Percentiles rank a stretch among this genome's conserved stretches.
These are phyloP conservation scores for Fagopyrum tataricum DNA, from an alignment of 148 eudicot species.

Conservation along the genomic window DNA sequence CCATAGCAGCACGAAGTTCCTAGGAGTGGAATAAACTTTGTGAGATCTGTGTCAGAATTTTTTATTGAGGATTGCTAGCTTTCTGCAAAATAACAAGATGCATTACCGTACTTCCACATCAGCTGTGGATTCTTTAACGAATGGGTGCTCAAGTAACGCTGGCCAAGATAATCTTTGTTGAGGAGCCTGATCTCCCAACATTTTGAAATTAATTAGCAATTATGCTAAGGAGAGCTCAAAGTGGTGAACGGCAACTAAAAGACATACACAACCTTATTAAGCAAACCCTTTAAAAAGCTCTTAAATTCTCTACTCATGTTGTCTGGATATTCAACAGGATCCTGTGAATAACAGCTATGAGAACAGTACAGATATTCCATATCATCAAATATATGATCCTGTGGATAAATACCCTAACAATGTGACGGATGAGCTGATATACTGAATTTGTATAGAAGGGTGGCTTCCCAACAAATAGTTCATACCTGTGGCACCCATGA, in stretches of 20 bases:
- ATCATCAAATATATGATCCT: neutral
- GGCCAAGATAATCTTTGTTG: conserved; percentile 94
- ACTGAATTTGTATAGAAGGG: conserved; percentile 97
- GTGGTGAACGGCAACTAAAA: neutral
- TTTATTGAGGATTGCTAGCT: neutral
- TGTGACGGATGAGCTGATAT: conserved; percentile 86
- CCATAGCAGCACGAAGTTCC: conserved; percentile 45
- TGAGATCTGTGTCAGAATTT: conserved; percentile 3
- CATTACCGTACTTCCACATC: conserved; percentile 43
- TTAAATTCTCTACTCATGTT: conserved; percentile 78
- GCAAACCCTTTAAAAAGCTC: conserved; percentile 87
- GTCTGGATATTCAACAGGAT: conserved; percentile 95
- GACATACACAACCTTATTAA: conserved; percentile 60
- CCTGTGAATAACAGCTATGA: conserved; percentile 38
- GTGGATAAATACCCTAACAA: conserved; percentile 61
- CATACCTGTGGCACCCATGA: conserved; percentile 55
- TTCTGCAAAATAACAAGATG: conserved; percentile 10
- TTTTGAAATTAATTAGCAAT: conserved; percentile 17
- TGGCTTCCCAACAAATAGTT: conserved; percentile 96
- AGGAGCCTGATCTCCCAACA: conserved; percentile 52
- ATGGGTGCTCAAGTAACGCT: conserved; percentile 87
- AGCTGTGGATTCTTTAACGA: conserved; percentile 52
- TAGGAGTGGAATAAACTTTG: conserved; percentile 20
- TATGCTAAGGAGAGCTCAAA: conserved; percentile 3
- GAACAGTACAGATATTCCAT: neutral